Conservation (phyloP, 306 rosid genomes). For the Arachis hypogaea region DNA sequence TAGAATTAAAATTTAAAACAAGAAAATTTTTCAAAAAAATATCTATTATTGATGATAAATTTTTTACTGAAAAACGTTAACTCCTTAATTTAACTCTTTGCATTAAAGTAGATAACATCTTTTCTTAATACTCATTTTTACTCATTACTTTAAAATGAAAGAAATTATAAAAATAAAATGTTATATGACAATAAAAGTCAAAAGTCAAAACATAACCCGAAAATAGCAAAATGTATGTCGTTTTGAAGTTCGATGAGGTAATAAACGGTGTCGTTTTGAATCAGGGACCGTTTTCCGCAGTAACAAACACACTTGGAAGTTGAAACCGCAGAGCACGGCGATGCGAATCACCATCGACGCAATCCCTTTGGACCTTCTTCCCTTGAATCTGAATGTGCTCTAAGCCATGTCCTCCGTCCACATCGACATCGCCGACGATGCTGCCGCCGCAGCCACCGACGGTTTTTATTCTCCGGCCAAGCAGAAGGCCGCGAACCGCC, state of each 20-base stretch:
- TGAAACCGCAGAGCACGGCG: slow-evolving; percentile 2
- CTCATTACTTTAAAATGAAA: no score
- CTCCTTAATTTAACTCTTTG: no score
- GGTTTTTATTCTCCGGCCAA: slow-evolving; percentile 59
- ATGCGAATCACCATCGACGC: background rate
- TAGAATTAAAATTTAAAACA: no score
- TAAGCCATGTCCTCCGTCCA: slow-evolving; percentile 46
- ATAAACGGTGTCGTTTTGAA: slow-evolving; percentile 13
- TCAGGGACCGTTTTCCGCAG: background rate
- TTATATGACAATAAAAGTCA: no score
- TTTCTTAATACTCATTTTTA: no score
- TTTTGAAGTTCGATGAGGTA: background rate
- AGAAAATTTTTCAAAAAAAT: no score
- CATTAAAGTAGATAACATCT: no score
- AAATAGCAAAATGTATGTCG: background rate
- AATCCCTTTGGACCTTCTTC: background rate
- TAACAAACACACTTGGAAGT: background rate
- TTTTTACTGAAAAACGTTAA: no score
- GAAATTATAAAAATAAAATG: no score
- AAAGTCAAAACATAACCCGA: no score
- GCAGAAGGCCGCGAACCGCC: slow-evolving; percentile 55
- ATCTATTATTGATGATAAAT: no score
- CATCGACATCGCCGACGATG: slow-evolving; percentile 41
- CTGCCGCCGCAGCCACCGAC: slow-evolving; percentile 13
- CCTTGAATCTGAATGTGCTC: slow-evolving; percentile 17